Conservation (phyloP, 2,329 filamentous ascomycete species). For the Cryphonectria naterciae region DNA sequence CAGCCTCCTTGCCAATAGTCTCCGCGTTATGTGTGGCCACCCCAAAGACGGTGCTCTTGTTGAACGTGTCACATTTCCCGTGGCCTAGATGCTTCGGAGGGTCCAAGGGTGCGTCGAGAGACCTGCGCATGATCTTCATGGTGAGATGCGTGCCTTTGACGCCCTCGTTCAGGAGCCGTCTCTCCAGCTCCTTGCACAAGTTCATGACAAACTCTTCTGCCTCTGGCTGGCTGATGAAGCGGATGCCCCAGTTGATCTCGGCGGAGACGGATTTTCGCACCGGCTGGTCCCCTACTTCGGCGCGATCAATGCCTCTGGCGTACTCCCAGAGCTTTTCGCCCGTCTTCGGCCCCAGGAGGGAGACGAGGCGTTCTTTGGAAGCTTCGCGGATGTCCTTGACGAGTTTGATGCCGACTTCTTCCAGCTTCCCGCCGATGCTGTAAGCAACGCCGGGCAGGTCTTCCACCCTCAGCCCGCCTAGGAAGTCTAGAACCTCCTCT, state of each 20-base stretch:
- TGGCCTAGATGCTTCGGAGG: constrained; percentile 93
- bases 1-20: constrained; percentile 76
- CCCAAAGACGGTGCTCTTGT: constrained; percentile 82
- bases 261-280: constrained; percentile 93
- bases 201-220: constrained; percentile 90
- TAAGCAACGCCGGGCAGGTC: constrained; percentile 90
- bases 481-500: constrained; percentile 75
- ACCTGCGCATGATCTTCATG: constrained; percentile 91
- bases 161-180: constrained; percentile 77
- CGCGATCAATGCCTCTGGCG: constrained; percentile 81
- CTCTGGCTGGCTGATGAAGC: constrained; percentile 89
- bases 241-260: constrained; percentile 97
- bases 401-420: constrained; percentile 79
- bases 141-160: constrained; percentile 89
- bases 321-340: constrained; percentile 91
- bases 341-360: constrained; percentile 84
- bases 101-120: constrained; percentile 84
- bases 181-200: constrained; percentile 82
- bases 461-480: constrained; percentile 77
- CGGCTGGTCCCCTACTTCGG: constrained; percentile 84
- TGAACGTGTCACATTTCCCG: constrained; percentile 92
- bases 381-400: constrained; percentile 82
- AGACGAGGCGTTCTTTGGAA: constrained; percentile 75
- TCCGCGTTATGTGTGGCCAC: constrained; percentile 79
- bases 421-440: constrained; percentile 84